Conservation (phyloP, 768 basidiomycete species). For the Sarcodon aspratus region DNA sequence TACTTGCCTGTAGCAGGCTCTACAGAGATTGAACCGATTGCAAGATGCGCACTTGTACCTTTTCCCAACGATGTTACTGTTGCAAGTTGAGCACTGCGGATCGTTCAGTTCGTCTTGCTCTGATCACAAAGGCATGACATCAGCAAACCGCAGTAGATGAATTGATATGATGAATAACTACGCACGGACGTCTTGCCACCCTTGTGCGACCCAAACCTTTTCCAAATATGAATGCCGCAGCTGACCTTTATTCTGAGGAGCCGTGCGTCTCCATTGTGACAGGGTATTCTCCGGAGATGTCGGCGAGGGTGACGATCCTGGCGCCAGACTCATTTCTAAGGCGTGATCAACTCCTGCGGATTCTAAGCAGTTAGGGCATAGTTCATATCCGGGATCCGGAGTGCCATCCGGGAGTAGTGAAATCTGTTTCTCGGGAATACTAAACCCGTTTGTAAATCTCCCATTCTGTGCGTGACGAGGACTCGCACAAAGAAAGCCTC, state of each 20-base stretch:
- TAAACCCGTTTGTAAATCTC: not conserved
- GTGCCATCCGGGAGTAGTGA: not conserved
- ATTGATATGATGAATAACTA: slow-evolving; percentile 7
- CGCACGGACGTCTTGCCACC: slow-evolving; percentile 88
- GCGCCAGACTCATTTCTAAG: slow-evolving; percentile 41
- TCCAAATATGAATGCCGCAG: slow-evolving; percentile 79
- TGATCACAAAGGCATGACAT: slow-evolving; percentile 15
- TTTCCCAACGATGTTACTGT: slow-evolving; percentile 41
- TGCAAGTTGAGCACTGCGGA: slow-evolving; percentile 76
- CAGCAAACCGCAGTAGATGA: not conserved
- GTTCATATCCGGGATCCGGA: slow-evolving; percentile 52
- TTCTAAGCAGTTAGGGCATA: slow-evolving; percentile 76
- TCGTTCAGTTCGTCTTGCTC: slow-evolving; percentile 63
- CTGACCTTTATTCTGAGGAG: slow-evolving; percentile 64
- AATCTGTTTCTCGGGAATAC: too few species aligned
- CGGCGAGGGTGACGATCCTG: slow-evolving; percentile 38
- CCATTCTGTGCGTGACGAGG: too few species aligned
- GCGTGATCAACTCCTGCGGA: slow-evolving; percentile 71
- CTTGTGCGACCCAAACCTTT: slow-evolving; percentile 71
- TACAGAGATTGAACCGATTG: slow-evolving; percentile 68
- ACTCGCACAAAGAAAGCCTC: too few species aligned
- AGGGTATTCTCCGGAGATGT: slow-evolving; percentile 37
- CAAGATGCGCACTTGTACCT: slow-evolving; percentile 85
- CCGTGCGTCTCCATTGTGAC: slow-evolving; percentile 53
- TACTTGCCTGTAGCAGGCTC: slow-evolving; percentile 68